Conservation (phyloP, 2,329 filamentous ascomycete genomes). For the Teratosphaeria pseudoeucalypti region DNA sequence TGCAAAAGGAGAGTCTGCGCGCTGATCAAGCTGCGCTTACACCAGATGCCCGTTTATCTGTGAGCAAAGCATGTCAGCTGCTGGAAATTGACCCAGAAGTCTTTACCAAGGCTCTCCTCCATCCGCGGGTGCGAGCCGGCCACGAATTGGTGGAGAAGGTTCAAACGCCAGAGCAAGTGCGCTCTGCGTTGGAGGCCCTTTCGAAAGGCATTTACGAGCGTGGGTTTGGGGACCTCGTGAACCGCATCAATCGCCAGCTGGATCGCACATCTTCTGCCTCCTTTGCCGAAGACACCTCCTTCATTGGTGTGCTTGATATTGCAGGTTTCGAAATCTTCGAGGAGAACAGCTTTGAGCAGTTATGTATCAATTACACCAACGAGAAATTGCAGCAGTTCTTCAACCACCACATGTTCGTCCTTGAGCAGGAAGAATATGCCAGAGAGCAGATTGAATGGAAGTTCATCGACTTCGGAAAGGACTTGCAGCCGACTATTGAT, state of each 20-base stretch:
- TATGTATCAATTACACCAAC: constrained; percentile 99
- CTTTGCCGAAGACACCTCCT: constrained; percentile 77
- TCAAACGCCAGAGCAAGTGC: constrained; percentile 92
- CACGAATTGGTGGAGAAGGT: constrained; percentile 98
- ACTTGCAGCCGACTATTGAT: constrained; percentile 94
- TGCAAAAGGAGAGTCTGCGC: constrained; percentile 80
- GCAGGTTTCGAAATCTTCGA: constrained; percentile 99
- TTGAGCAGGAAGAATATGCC: constrained; percentile 97
- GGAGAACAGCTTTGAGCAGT: constrained; percentile 94
- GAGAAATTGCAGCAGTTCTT: constrained; percentile 99
- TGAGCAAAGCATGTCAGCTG: constrained; percentile 69
- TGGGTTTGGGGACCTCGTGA: constrained; percentile 84
- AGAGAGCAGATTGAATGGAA: constrained; percentile 98
- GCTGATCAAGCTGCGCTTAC: constrained; percentile 82
- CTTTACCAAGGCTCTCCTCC: constrained; percentile 79
- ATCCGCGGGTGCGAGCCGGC: constrained; percentile 89
- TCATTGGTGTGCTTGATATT: constrained; percentile 97
- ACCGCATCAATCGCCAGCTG: constrained; percentile 81
- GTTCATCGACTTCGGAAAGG: constrained; percentile 96
- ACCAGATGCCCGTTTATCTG: constrained; percentile 62
- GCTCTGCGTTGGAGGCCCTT: constrained; percentile 77
- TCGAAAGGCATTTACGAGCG: constrained; percentile 97
- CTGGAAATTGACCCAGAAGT: constrained; percentile 75
- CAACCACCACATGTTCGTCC: constrained; percentile 99
- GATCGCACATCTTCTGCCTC: constrained; percentile 62